Conservation (phyloP, 192 early-diverging fungal genomes). For the Coemansia sp. region DNA sequence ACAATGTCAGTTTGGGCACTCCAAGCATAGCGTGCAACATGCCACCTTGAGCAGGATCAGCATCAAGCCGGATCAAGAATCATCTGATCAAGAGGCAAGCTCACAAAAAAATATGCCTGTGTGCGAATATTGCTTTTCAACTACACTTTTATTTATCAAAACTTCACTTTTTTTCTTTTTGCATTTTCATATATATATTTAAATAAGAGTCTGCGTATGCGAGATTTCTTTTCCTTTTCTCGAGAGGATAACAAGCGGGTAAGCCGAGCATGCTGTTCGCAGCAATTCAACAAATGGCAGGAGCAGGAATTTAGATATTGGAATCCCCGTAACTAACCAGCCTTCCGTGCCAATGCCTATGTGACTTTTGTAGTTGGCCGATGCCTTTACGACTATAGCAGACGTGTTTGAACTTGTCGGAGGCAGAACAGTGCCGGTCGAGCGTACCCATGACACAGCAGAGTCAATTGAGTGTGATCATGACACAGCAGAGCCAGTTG, state of each 20-base stretch:
- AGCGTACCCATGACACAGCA: not conserved
- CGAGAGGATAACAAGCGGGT: not conserved
- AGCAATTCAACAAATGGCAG: not conserved
- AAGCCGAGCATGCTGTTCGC: not conserved
- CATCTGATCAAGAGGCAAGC: not conserved
- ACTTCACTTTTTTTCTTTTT: not conserved
- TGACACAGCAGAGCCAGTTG: no score
- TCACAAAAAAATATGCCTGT: not conserved
- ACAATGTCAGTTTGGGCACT: no score
- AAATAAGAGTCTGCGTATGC: not conserved
- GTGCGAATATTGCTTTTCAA: not conserved
- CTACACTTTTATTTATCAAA: not conserved
- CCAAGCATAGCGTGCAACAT: no score
- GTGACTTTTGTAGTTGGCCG: not conserved
- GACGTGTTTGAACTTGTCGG: not conserved
- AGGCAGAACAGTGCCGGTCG: not conserved
- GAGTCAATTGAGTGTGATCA: not conserved
- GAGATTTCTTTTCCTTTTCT: not conserved
- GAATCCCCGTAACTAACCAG: not conserved
- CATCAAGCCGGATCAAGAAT: not conserved
- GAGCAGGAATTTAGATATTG: not conserved
- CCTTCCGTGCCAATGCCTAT: not conserved
- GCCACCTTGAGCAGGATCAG: no score
- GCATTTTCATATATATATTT: not conserved
- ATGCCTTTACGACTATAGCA: not conserved